Percentiles rank a stretch among this genome's conserved stretches.
Conservation (phyloP, 2,329 filamentous ascomycete genomes). For the Microcyclospora tardicrescens region DNA sequence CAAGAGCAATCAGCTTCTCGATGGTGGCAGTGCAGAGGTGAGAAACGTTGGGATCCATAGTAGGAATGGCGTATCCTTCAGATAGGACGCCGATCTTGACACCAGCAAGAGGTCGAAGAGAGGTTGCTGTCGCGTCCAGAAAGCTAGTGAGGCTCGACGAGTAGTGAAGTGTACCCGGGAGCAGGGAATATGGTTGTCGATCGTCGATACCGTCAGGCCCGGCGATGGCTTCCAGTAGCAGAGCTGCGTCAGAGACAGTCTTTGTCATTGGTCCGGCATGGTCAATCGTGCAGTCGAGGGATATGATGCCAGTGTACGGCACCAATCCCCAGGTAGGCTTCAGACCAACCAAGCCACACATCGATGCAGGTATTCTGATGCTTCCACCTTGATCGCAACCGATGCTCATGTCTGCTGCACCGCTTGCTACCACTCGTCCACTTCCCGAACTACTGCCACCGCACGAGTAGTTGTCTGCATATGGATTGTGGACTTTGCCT, state of each 20-base stretch:
- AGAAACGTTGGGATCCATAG: conserved; percentile 26
- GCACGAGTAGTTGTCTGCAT: conserved; percentile 31
- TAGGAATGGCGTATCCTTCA: conserved; percentile 28
- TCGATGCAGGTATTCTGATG: conserved; percentile 25
- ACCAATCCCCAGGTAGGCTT: conserved; percentile 39
- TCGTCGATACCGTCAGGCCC: conserved; percentile 39
- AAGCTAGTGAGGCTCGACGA: conserved; percentile 20
- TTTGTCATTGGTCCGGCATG: conserved; percentile 34
- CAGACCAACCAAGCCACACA: conserved; percentile 24
- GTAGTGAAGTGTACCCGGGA: conserved; percentile 15
- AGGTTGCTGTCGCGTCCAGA: conserved; percentile 2
- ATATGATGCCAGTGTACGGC: conserved; percentile 37
- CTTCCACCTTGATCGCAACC: conserved; percentile 28
- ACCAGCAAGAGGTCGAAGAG: conserved; percentile 12
- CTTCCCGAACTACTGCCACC: conserved; percentile 35
- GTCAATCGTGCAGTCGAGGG: conserved; percentile 31
- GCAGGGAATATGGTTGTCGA: conserved; percentile 10
- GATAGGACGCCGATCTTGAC: conserved; percentile 33
- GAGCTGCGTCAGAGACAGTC: conserved; percentile 30
- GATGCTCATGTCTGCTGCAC: conserved; percentile 25
- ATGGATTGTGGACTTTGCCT: conserved; percentile 29
- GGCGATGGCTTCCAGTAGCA: conserved; percentile 32
- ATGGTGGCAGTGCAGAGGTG: conserved; percentile 24
- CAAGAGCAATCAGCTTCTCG: conserved; percentile 25
- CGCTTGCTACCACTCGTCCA: conserved; percentile 30